Base-by-base conservation (phyloP, 176 grass and related monocot genomes). In the Pharus latifolius region DNA sequence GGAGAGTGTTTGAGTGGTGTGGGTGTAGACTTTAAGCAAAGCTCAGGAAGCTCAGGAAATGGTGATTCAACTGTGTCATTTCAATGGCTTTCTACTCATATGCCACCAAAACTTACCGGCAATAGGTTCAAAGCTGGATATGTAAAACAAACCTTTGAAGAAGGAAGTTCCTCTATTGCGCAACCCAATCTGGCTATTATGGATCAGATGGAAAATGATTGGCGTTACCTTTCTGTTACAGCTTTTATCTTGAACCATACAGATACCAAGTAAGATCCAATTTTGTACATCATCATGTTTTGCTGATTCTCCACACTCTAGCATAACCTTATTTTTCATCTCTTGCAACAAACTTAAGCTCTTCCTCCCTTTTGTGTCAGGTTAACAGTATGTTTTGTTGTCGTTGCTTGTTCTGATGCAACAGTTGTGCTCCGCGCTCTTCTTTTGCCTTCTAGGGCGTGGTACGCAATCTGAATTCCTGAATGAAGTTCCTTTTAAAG, bases 191-290 rank as follows among this genome's bases (percentile, higher is more conserved):
- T 32, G 10, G 30, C 42, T 40, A 47, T 78, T 55, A 30, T 78
- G 67, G 78, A 83, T 70, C 84, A 78, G 55, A 75, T 80, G 61
- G 87, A 91, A 81, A 98, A 98, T 83, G 95, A 98, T 34, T 98
- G 95, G 95, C 88, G 95, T 83, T 93, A 98, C 79, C 82, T 98
- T 81, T 85, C 95, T 27, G 90, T 98, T 49, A 98, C 95, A 63
- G 84, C 84, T 76, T 98, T 98, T 88, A 64, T 91, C 82, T 63
- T 98, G 84, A 93, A 82, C 57, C 84, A 85, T 64, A 50, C 7
- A 22, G 46, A 81, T 60, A 70, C 70, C 25, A 90, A 85, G 94
- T 93, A 65, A 88, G 76, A 51, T 61, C 7, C 42, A 54, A 25
- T 33, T 23, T 50, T 15, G n/a, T 79, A 53, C 18, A 33, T 17